Evolutionary conservation across 768 basidiomycete species (phyloP), one percentile per base, ranked within the genome.

Genomic region (Termitomyces sp.): DNA sequence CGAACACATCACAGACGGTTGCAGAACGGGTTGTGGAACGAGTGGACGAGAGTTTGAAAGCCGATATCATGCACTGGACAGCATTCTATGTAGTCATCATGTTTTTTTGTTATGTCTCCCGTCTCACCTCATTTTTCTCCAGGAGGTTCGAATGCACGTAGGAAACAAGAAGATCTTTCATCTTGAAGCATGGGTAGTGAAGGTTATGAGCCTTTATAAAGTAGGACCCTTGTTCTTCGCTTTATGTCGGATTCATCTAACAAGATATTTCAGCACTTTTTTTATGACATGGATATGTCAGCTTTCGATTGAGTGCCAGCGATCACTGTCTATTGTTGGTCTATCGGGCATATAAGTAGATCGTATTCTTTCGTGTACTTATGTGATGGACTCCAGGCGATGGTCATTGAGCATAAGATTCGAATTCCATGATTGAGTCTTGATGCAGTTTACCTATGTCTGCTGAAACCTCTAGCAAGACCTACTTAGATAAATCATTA

Each of bases 11-110:
- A 6, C 45, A 57, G 96, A 99, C 96, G 3, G 83, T 98, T 39
- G 90, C 95, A 16, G 91, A 93, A 56, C 82, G 86, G 8, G 81
- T 98, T 16, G 85, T 94, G 25, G 89, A 93, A 45, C 82, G 84
- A 58, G 90, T 96, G 4, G 95, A 98, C 68, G 94, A 98, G 68
- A 79, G 78, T 50, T 68, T 99, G 56, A 97, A 95, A 72, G 84
- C 88, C 0, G 94, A 98, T 63, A 86, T 98, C 63, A 91, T 98
- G 79, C 94, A 97, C 67, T 98, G 95, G 95, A 93, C 96, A 3
- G 94, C 97, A 23, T 88, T 96, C 67, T 98, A 98, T 69, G 94
- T 94, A 66, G 19, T 28, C 5, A 17, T 45, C 21, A 27, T 41
- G 21, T 16, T 10, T 23, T n/a, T 44, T 37, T 5, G 43, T 52